A percentile compares a stretch with the other conserved stretches of the same genome.
Evolutionary conservation across 1,284 basidiomycete species (phyloP).

Genomic region (Pyrrhoderma noxium): DNA sequence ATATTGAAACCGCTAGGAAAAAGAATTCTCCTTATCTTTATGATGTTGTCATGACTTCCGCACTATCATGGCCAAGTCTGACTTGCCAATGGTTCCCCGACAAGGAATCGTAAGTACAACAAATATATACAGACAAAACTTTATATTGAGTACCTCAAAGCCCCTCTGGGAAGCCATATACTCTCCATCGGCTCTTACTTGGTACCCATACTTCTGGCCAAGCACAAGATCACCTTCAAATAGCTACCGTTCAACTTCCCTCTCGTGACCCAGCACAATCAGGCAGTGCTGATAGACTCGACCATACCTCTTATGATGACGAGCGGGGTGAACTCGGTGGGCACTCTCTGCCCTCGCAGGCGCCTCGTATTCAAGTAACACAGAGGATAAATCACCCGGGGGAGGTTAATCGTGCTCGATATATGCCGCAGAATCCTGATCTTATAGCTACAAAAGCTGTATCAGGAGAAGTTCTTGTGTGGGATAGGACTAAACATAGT

Average conservation of each 20-base stretch:
- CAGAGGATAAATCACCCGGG: constrained; percentile 96
- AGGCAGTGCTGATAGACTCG: constrained; percentile 63
- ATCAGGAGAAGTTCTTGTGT: constrained; percentile 85
- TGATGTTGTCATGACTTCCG: constrained; percentile 95
- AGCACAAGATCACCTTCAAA: constrained; percentile 93
- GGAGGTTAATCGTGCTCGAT: constrained; percentile 95
- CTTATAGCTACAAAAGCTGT: constrained; percentile 93
- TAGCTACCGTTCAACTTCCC: constrained; percentile 91
- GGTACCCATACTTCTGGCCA: constrained; percentile 98
- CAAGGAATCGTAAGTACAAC: constrained; percentile 70
- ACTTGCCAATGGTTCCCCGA: constrained; percentile 99
- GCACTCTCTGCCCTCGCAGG: constrained; percentile 65
- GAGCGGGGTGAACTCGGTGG: constrained; percentile 89
- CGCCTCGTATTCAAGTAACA: constrained; percentile 80
- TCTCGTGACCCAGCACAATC: constrained; percentile 50
- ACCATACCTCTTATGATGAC: constrained; percentile 83
- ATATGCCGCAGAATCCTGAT: constrained; percentile 99
- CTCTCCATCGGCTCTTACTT: constrained; percentile 87
- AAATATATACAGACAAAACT: constrained; percentile 1
- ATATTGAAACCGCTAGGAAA: constrained; percentile 82
- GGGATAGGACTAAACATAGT: constrained; percentile 96
- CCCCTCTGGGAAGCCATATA: constrained; percentile 85
- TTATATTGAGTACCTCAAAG: constrained; percentile 30
- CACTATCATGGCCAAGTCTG: constrained; percentile 95
- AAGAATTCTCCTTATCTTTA: constrained; percentile 97